Conservation (phyloP, 805 yeast species). For the Scheffersomyces stipitis region DNA sequence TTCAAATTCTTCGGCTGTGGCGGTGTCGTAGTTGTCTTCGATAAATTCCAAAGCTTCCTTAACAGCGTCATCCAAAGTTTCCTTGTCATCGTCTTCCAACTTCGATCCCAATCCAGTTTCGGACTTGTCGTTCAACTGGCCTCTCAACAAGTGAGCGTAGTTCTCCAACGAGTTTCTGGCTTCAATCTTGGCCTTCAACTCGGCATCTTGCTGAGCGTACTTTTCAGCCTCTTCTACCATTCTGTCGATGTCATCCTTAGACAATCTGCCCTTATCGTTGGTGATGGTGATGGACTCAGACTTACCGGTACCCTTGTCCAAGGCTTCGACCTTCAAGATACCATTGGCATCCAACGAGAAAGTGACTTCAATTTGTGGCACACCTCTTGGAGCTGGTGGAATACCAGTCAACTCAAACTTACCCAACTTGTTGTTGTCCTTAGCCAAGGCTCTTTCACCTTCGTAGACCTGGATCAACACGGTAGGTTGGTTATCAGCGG, state of each 20-base stretch:
- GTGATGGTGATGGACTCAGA: conserved; percentile 98
- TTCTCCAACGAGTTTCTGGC: conserved; percentile 46
- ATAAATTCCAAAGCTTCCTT: conserved; percentile 85
- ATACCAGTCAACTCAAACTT: conserved; percentile 97
- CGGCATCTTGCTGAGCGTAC: conserved; percentile 52
- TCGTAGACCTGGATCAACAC: conserved; percentile 99
- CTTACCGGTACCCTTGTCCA: conserved; percentile 98
- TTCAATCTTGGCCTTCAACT: conserved; percentile 43
- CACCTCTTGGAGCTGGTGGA: conserved; percentile 99
- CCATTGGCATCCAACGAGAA: conserved; percentile 99
- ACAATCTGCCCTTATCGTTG: conserved; percentile 97
- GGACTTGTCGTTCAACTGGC: conserved; percentile 38
- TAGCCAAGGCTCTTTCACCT: conserved; percentile 99
- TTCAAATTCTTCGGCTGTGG: conserved; percentile 88
- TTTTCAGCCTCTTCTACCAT: conserved; percentile 98
- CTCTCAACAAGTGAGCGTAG: conserved; percentile 48
- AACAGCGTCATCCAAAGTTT: conserved; percentile 81
- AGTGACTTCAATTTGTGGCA: conserved; percentile 98
- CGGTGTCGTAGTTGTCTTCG: conserved; percentile 81
- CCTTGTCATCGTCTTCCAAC: conserved; percentile 88
- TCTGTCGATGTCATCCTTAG: conserved; percentile 95
- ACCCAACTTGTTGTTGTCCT: conserved; percentile 96
- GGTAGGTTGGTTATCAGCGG: conserved; percentile 97
- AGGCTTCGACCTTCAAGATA: conserved; percentile 98
- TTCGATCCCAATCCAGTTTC: conserved; percentile 64